phyloP scores from a whole-genome alignment of 345 rosid species.

The Anacardium occidentale region DNA sequence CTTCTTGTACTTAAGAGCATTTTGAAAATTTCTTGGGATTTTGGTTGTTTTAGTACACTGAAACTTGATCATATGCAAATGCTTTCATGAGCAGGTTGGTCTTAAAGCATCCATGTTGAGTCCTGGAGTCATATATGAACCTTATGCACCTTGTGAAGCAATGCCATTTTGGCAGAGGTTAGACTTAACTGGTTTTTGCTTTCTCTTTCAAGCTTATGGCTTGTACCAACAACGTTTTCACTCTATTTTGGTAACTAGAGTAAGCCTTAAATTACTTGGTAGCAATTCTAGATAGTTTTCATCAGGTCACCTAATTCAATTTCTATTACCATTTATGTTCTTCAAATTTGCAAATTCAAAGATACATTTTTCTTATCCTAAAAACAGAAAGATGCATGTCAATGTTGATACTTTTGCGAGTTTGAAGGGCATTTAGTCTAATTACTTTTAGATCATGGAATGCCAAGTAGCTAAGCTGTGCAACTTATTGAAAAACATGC shows the following conservation, averaged over 20 bases:
- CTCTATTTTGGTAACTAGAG: not conserved
- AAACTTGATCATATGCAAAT: constrained; percentile 19
- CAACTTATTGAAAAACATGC: not conserved
- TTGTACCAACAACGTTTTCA: not conserved
- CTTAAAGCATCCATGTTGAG: constrained; percentile 65
- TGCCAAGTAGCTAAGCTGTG: too few relatives aligned
- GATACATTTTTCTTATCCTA: too few relatives aligned
- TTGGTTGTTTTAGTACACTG: not conserved
- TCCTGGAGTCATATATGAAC: constrained; percentile 91
- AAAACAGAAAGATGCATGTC: too few relatives aligned
- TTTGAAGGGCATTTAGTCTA: not conserved
- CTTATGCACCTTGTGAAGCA: constrained; percentile 61
- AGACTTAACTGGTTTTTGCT: not conserved
- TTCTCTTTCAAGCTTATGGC: constrained; percentile 9
- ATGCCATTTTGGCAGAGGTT: constrained; percentile 86
- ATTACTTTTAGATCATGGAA: not conserved
- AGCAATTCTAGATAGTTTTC: constrained; percentile 2
- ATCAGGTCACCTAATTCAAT: not conserved
- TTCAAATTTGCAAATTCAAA: not conserved
- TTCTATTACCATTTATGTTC: constrained; percentile 1
- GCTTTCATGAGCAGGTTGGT: constrained; percentile 54
- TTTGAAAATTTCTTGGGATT: not conserved
- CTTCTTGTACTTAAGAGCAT: not conserved
- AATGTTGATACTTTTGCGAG: not conserved
- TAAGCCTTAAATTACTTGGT: not conserved